Evolutionary conservation across 768 basidiomycete genomes (phyloP), one percentile per base, ranked within the genome.

Genomic region (Tubosaeta brunneosetosa): DNA sequence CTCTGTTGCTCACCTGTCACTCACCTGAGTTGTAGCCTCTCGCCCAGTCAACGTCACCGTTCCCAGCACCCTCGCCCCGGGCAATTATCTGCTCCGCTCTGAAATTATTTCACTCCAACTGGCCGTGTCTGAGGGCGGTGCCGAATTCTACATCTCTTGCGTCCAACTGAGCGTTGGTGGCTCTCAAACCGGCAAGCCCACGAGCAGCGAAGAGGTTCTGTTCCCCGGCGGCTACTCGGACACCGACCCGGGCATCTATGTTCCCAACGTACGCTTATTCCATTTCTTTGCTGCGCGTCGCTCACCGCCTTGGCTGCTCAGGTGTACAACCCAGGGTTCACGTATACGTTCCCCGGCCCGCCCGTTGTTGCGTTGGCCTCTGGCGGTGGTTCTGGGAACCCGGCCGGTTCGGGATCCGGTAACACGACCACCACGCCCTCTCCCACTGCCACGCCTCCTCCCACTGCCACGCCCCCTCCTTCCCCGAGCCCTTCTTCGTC

Each of bases 81-180:
- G 89, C 1, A 74, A 83, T 59, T 92, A 91, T 64, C 73, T 91
- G 44, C 65, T 90, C 59, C 86, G 89, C 7, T 82, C 88, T 67
- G 89, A 91, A 51, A 78, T 91, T 64, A 83, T 91, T 64, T 80
- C 85, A 8, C 80, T 91, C 13, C 89, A 91, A 56, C 73, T 81
- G 32, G 88, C 75, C n/a, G 68, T 66, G 32, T 56, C 64, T 1
- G 6, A 52, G 5, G 82, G 84, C 5, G 86, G 86, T 13, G 88
- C 86, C 2, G 68, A 69, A 53, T 71, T 69, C 48, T 69, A 69
- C 45, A 61, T 58, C 0, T 62, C 44, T 3, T 69, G 69, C 34
- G 51, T 65, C 34, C 68, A 69, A 36, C 55, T 71, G 29, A 58
- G 22, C 37, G 56, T 69, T 4, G 64, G 66, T 6, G 70, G 68